These are phyloP conservation scores for Hordeum pubiflorum DNA, from an alignment of 202 grass and related monocot species.

Conservation along the genomic window DNA sequence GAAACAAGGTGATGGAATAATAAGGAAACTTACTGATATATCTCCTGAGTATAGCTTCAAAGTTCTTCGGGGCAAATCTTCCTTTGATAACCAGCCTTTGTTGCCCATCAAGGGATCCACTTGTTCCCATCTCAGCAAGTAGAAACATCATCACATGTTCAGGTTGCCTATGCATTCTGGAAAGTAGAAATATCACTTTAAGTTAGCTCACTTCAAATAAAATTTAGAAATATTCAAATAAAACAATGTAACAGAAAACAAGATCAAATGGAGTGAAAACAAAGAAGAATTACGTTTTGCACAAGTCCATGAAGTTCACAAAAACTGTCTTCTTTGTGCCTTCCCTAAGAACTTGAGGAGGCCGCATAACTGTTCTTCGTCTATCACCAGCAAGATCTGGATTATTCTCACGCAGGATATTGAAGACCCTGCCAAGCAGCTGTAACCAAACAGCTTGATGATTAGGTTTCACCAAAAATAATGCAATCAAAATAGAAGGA, in stretches of 20 bases:
- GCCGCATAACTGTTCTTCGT: conserved; percentile 91
- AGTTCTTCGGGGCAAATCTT: conserved; percentile 93
- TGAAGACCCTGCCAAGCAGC: conserved; percentile 92
- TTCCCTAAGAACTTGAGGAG: conserved; percentile 92
- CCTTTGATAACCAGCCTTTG: conserved; percentile 94
- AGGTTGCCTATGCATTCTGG: conserved; percentile 96
- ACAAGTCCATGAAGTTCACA: conserved; percentile 92
- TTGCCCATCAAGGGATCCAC: conserved; percentile 95
- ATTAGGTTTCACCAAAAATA: conserved; percentile 23
- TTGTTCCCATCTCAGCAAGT: conserved; percentile 98
- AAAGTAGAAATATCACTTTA: conserved; percentile 7
- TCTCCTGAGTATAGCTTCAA: conserved; percentile 90
- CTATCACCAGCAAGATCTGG: conserved; percentile 95
- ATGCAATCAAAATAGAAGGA: background rate
- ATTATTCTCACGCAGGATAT: conserved; percentile 90
- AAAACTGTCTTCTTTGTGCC: conserved; percentile 97
- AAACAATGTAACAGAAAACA: background rate
- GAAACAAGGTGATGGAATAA: background rate
- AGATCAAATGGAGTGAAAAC: background rate
- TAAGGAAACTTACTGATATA: conserved; percentile 72
- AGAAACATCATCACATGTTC: conserved; percentile 96
- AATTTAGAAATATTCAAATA: too few species aligned
- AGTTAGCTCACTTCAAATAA: conserved; percentile 12
- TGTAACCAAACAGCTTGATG: conserved; percentile 27
- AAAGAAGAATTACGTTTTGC: conserved; percentile 55